Base-by-base conservation (phyloP, 495 filamentous ascomycete genomes). In the Lindgomyces ingoldianus region DNA sequence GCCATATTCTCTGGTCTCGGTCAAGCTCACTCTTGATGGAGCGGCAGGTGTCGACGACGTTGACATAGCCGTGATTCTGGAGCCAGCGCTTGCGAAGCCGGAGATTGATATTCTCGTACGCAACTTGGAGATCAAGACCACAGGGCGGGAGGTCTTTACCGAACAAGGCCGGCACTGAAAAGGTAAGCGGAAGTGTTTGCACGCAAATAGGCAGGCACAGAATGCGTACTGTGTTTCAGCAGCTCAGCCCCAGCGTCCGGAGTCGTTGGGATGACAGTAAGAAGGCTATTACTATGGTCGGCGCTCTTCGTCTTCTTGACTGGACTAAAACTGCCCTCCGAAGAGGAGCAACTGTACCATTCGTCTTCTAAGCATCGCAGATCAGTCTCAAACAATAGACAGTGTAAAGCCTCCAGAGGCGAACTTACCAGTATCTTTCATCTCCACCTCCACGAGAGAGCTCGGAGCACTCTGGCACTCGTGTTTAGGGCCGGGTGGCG, bases 81-180 rank as follows among this genome's bases (percentile, higher is more conserved):
- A 65, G 48, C 67, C 67, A 70, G 21, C 27, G 56, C 14, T 50
- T 14, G 9, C 67, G 67, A 16, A 70, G 67, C 10, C 46, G 29
- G 21, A 1, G 24, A 36, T 49, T 52, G 26, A 70, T 56, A 30
- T 49, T 62, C 49, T 61, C 57, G 52, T 70, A 70, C 48, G 62
- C 67, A 25, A 70, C 49, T 29, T 70, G 67, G 22, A 53, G 14
- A 9, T 58, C 57, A 4, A 39, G 21, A 33, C 53, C 52, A 27
- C 56, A 60, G 6, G 67, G 67, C 18, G 67, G 67, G 24, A 65
- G 67, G 14, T 42, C 51, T 3, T 11, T 56, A 12, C 44, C 50
- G 46, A 70, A 65, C 9, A 70, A 53, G 21, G 57, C 11, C 4
- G 67, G 67, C 67, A 70, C 67, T 70, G 41, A 1, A 12, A 4